phyloP scores from a whole-genome alignment of 139 green algal genomes.

The Ulvella scutata region DNA sequence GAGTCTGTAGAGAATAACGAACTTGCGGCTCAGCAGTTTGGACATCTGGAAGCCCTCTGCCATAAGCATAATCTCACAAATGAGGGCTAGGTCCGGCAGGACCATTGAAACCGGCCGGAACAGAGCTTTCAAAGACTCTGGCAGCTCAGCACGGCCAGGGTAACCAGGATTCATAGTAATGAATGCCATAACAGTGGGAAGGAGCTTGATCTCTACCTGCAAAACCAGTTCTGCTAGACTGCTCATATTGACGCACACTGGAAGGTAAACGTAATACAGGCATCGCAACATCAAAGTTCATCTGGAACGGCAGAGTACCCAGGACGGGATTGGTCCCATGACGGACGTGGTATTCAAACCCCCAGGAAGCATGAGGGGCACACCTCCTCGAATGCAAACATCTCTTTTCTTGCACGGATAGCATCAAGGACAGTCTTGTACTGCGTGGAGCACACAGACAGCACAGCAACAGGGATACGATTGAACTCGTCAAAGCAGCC shows the following conservation, averaged over 20 bases:
- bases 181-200: conserved; percentile 70
- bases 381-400: conserved; percentile 30
- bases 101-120: conserved; percentile 90
- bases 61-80: conserved; percentile 95
- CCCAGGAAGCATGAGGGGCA: conserved; percentile 11
- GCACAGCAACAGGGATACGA: conserved; percentile 78
- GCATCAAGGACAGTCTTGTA: conserved; percentile 92
- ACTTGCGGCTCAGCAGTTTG: conserved; percentile 78
- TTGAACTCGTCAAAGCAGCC: conserved; percentile 96
- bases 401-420: conserved; percentile 58
- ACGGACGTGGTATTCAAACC: too few species aligned
- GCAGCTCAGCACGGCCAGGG: conserved; percentile 69
- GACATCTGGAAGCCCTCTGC: conserved; percentile 82
- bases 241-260: too few species aligned
- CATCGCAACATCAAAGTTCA: too few species aligned
- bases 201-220: conserved; percentile 52
- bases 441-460: conserved; percentile 85
- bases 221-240: too few species aligned
- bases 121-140: conserved; percentile 80
- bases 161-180: conserved; percentile 98
- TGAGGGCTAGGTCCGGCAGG: conserved; percentile 73
- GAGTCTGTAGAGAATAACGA: conserved; percentile 86
- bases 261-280: too few species aligned
- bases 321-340: too few species aligned
- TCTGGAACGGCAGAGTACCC: too few species aligned